phyloP scores from a whole-genome alignment of 331 rosid species.

The Arachis monticola region DNA sequence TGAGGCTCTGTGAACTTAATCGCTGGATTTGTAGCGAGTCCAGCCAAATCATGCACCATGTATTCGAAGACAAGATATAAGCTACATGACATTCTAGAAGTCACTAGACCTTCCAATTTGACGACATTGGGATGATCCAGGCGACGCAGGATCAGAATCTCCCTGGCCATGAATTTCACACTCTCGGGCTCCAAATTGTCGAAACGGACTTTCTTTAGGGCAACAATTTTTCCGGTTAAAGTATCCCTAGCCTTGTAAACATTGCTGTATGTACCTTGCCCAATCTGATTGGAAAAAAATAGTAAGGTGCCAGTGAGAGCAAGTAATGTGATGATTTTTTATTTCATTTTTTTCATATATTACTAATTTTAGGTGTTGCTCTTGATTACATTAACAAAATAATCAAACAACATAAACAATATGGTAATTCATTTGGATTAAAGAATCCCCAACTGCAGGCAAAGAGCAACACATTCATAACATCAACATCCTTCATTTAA shows the following conservation, averaged over 20 bases:
- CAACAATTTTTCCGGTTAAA: constrained; percentile 85
- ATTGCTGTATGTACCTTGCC: constrained; percentile 97
- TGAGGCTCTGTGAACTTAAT: constrained; percentile 91
- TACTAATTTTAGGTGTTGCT: constrained; percentile 22
- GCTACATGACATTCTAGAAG: constrained; percentile 97
- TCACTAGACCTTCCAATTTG: constrained; percentile 90
- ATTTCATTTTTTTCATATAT: constrained; percentile 17
- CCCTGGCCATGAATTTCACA: constrained; percentile 97
- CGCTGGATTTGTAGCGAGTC: constrained; percentile 90
- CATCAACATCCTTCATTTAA: constrained; percentile 28
- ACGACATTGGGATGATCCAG: constrained; percentile 95
- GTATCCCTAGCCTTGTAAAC: constrained; percentile 97
- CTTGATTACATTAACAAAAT: constrained; percentile 9
- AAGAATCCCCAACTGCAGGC: constrained; percentile 25
- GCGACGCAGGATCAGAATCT: constrained; percentile 91
- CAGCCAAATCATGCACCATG: constrained; percentile 99
- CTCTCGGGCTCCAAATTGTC: constrained; percentile 99
- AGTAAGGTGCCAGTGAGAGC: constrained; percentile 22
- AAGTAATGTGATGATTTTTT: constrained; percentile 6
- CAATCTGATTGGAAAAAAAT: constrained; percentile 69
- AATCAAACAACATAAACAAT: constrained; percentile 22
- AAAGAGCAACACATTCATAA: constrained; percentile 31
- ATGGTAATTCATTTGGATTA: constrained; percentile 15
- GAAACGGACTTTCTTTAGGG: constrained; percentile 95
- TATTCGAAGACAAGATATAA: constrained; percentile 88